phyloP scores from a whole-genome alignment of 2,329 filamentous ascomycete species.

The Tothia fuscella region DNA sequence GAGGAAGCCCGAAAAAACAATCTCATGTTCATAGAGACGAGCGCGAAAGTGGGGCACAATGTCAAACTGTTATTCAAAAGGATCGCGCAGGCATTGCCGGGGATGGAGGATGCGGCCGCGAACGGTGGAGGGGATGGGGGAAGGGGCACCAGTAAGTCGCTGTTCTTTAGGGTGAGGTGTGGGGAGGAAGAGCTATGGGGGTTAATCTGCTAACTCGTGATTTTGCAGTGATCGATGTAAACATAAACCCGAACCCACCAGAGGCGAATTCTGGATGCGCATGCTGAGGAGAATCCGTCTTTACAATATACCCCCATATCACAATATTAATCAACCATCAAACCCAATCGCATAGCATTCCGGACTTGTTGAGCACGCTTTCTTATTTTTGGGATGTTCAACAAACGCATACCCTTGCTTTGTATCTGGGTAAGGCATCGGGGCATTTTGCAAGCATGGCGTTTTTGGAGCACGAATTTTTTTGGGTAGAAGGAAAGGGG shows the following conservation, averaged over 20 bases:
- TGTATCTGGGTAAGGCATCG: no score
- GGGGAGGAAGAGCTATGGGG: neutral
- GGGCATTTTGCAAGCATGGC: no score
- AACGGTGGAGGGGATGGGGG: constrained; percentile 36
- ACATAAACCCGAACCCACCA: constrained; percentile 59
- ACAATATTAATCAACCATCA: no score
- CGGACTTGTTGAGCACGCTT: no score
- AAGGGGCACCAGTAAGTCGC: constrained; percentile 10
- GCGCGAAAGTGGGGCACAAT: constrained; percentile 93
- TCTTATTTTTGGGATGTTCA: no score
- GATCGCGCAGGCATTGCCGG: constrained; percentile 94
- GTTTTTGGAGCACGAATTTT: no score
- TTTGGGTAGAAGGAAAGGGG: no score
- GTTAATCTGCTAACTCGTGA: constrained; percentile 16
- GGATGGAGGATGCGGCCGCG: constrained; percentile 96
- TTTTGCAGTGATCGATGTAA: constrained; percentile 94
- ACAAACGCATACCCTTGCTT: no score
- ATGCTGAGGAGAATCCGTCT: no score
- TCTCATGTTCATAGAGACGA: constrained; percentile 98
- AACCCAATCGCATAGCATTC: no score
- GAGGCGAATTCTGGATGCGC: constrained; percentile 62
- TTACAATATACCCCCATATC: no score
- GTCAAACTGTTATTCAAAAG: constrained; percentile 95
- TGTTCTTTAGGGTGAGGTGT: no score
- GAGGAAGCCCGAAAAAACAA: constrained; percentile 98